These are phyloP conservation scores for Leishmania lainsoni DNA, from an alignment of 208 protist species.

Conservation along the genomic window DNA sequence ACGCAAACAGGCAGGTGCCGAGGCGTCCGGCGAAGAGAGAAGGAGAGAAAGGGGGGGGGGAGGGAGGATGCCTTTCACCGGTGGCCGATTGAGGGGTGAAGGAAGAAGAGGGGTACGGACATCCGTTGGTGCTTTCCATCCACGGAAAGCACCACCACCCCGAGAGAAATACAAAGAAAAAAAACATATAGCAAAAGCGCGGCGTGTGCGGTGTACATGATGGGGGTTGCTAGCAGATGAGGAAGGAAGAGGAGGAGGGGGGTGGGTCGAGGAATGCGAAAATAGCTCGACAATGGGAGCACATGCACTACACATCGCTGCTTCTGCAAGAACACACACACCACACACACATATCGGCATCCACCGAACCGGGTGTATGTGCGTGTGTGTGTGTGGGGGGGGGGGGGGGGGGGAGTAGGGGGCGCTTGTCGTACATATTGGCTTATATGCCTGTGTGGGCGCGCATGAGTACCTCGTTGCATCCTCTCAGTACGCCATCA, in stretches of 20 bases:
- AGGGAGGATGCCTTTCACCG: not conserved
- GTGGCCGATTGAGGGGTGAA: not conserved
- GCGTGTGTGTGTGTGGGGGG: too few species aligned
- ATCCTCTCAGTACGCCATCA: slow-evolving; percentile 5
- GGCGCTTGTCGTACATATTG: not conserved
- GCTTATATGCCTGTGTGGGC: not conserved
- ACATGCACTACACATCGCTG: not conserved
- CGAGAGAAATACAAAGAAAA: not conserved
- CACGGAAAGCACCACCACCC: not conserved
- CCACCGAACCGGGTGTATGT: not conserved
- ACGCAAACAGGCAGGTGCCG: too few species aligned
- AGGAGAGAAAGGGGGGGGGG: too few species aligned
- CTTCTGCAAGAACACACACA: not conserved
- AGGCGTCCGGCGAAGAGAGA: too few species aligned
- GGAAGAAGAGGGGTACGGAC: not conserved
- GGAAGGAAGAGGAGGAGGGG: too few species aligned
- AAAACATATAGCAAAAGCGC: not conserved
- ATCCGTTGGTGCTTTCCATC: not conserved
- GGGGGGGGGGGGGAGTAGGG: not conserved
- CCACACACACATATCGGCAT: not conserved
- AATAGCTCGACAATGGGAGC: not conserved
- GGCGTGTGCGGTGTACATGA: not conserved
- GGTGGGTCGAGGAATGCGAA: not conserved
- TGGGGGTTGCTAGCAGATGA: not conserved
- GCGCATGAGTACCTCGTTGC: not conserved